Base-by-base conservation (phyloP, 495 filamentous ascomycete species). In the Antarctomyces pellizariae region DNA sequence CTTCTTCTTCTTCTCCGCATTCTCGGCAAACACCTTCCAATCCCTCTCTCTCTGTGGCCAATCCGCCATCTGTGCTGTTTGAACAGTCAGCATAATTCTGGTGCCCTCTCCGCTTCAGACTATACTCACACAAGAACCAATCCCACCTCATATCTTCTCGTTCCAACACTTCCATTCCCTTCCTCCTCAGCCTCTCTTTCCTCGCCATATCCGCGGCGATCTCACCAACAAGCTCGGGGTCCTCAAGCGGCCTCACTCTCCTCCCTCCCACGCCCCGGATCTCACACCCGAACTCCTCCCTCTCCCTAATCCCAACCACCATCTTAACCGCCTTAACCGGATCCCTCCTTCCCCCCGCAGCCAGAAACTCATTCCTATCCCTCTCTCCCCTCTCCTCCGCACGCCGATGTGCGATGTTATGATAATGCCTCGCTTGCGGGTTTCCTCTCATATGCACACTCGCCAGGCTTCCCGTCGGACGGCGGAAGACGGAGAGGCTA, bases 161-260 rank as follows among this genome's bases (percentile, higher is more conserved):
- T 7, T 47, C 31, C 29, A 62, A 17, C 5, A 59, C 29, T 28
- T 53, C 51, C 7, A 56, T 50, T 1, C 49, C 54, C 17, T 43
- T 48, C 4, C 29, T 25, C 17, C 49, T 54, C 25, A 57, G 31
- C 34, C 58, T 47, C 44, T 56, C 51, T 22, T 33, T 35, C 26
- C 51, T 34, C 11, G 56, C 57, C 25, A 38, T 31, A 11, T 44
- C 42, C 11, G 59, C 58, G 7, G 52, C 58, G 32, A 50, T 46
- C 42, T 64, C 58, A 17, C 59, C 59, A 0, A 61, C 59, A 4
- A 62, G 46, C 12, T 56, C 46, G 4, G 57, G 59, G 33, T 62
- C 59, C 37, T 64, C 59, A 13, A 57, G 47, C 13, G 53, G 55
- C n/a, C 54, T 39, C 7, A 50, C 25, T 11, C 37, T 33, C 16